Evolutionary conservation across 148 eudicot genomes (phyloP), one percentile per base, ranked within the genome.

Genomic region (Salicornia ramosissima): DNA sequence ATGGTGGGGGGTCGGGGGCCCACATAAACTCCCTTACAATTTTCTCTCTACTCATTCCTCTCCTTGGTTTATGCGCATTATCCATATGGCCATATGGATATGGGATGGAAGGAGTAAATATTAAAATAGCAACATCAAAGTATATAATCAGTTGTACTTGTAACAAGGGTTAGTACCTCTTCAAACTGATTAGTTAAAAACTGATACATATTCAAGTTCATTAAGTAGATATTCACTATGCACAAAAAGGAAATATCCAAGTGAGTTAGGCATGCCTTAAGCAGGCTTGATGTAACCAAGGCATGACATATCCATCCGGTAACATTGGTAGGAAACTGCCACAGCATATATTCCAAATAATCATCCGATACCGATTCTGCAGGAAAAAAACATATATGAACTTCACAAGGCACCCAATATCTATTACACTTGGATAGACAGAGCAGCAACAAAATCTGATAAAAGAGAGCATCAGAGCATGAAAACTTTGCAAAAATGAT

Each of bases 261-360:
- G 33, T 57, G 55, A 34, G 34, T 80, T 80, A 79, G 49, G 64
- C 96, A 22, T 87, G 85, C 99, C 99, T 88, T 90, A 63, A 94
- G 77, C 63, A 94, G 91, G 87, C 96, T 94, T 73, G 99, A 91
- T 31, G 97, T 94, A 60, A 94, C 99, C 90, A 94, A 79, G 42
- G 89, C 83, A 73, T 89, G 82, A 75, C 99, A 94, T 45, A 94
- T 87, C 99, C 99, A 94, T 67, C 86, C 99, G 67, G 99, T 94
- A 63, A 94, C 83, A 74, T 94, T 91, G 60, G 99, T 94, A 57
- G 99, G 99, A 71, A 94, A 86, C 70, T 94, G 99, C 80, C 91
- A 88, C 79, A 94, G 73, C 84, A 94, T 87, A 81, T 94, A 94
- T 26, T 84, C 88, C 92, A 94, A 83, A 84, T 94, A 94, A 85